Conservation (phyloP, 2,329 filamentous ascomycete species). For the Bipolaris sorokiniana region DNA sequence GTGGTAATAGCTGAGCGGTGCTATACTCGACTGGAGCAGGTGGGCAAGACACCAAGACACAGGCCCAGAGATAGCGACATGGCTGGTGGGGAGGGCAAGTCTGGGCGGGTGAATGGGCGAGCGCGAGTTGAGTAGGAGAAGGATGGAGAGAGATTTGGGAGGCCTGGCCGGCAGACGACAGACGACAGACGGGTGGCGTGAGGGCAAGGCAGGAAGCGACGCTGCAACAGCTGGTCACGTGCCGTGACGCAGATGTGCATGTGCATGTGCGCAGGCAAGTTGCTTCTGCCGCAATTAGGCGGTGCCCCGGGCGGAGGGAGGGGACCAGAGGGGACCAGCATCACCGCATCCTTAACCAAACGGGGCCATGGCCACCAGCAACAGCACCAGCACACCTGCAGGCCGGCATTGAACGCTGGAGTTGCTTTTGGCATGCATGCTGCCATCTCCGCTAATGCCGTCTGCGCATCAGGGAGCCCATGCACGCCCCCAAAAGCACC, state of each 20-base stretch:
- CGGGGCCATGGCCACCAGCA: not conserved
- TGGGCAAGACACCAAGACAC: slow-evolving; percentile 12
- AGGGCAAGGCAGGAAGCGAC: not conserved
- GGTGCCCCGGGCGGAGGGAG: slow-evolving; percentile 3
- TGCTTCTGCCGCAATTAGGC: slow-evolving; percentile 11
- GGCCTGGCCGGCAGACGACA: not conserved
- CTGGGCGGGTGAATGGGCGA: too few relatives aligned
- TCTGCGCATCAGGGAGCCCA: slow-evolving; percentile 6
- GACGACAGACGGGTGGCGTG: not conserved
- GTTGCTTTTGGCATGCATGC: slow-evolving; percentile 21
- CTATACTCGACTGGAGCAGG: slow-evolving; percentile 6
- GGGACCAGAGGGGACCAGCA: not conserved
- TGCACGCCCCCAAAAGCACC: slow-evolving; percentile 25
- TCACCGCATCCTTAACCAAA: slow-evolving; percentile 5
- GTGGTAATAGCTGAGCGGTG: not conserved
- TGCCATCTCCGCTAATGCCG: slow-evolving; percentile 9
- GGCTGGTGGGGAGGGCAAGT: too few relatives aligned
- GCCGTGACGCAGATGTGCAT: not conserved
- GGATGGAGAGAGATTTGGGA: too few relatives aligned
- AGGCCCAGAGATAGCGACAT: slow-evolving; percentile 3
- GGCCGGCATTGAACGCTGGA: slow-evolving; percentile 6
- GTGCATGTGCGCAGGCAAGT: too few relatives aligned
- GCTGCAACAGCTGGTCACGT: not conserved
- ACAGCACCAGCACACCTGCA: not conserved
- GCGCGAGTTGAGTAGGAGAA: too few relatives aligned